phyloP scores from a whole-genome alignment of 2,329 filamentous ascomycete genomes.

The Aspergillus pseudoglaucus region DNA sequence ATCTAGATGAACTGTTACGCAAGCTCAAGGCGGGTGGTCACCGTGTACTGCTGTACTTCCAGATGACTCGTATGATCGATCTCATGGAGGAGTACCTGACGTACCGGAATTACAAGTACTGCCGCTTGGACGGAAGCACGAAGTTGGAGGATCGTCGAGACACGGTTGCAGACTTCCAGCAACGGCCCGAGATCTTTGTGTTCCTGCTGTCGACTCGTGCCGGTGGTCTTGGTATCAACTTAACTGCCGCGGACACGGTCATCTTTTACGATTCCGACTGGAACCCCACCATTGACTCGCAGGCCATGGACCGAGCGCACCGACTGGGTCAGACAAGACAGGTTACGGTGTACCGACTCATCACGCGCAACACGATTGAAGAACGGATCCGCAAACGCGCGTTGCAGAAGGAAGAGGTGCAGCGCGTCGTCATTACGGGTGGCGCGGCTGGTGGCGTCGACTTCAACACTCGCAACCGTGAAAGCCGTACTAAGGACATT shows the following conservation, averaged over 20 bases:
- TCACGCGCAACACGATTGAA: constrained; percentile 93
- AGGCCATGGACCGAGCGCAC: constrained; percentile 98
- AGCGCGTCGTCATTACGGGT: constrained; percentile 91
- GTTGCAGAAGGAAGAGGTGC: constrained; percentile 96
- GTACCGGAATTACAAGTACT: constrained; percentile 98
- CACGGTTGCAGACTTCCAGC: constrained; percentile 95
- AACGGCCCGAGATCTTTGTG: constrained; percentile 87
- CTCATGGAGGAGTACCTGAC: constrained; percentile 98
- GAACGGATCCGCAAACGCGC: constrained; percentile 96
- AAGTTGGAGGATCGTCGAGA: constrained; percentile 96
- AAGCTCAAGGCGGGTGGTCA: constrained; percentile 88
- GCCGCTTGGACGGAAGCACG: constrained; percentile 89
- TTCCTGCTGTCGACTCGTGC: constrained; percentile 94
- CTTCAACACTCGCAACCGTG: constrained; percentile 85
- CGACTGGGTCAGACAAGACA: constrained; percentile 92
- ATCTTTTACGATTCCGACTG: constrained; percentile 99
- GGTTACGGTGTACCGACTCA: constrained; percentile 95
- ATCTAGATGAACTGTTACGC: constrained; percentile 78
- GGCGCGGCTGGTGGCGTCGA: constrained; percentile 78
- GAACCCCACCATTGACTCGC: constrained; percentile 98
- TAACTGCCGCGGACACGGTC: constrained; percentile 93
- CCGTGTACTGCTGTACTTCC: constrained; percentile 95
- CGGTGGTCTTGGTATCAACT: constrained; percentile 94
- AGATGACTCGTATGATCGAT: constrained; percentile 99
- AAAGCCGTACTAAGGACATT: constrained; percentile 96